phyloP scores from a whole-genome alignment of 768 basidiomycete genomes.

The Trametes elegans region DNA sequence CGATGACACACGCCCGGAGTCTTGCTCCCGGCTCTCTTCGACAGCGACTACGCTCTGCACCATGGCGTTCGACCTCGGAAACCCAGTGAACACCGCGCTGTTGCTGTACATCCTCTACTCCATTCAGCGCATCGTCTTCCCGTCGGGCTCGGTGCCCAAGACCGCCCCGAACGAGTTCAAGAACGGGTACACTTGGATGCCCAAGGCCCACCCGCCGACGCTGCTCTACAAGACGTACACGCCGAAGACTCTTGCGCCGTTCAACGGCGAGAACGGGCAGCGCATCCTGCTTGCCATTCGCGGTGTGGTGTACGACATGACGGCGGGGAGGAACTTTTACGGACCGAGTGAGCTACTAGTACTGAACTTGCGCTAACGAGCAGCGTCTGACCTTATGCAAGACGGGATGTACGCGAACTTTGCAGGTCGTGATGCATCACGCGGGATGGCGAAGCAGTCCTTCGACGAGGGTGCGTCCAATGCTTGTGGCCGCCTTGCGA shows the following conservation, averaged over 20 bases:
- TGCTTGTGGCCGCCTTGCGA: too few species aligned
- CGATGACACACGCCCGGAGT: neutral
- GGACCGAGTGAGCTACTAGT: constrained; percentile 91
- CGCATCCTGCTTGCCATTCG: constrained; percentile 86
- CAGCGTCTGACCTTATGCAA: constrained; percentile 29
- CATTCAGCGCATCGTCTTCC: constrained; percentile 71
- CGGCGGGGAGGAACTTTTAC: constrained; percentile 86
- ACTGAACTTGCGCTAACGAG: neutral
- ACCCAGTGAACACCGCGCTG: constrained; percentile 77
- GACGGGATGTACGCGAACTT: constrained; percentile 98
- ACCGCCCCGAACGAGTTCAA: constrained; percentile 69
- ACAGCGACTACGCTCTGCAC: neutral
- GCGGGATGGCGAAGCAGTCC: constrained; percentile 98
- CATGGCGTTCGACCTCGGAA: constrained; percentile 50
- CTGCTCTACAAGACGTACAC: constrained; percentile 79
- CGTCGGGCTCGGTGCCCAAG: constrained; percentile 51
- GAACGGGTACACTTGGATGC: constrained; percentile 89
- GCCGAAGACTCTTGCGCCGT: constrained; percentile 68
- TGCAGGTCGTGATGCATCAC: constrained; percentile 92
- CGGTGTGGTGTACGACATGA: constrained; percentile 90
- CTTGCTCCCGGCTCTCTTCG: neutral
- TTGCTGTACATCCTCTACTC: constrained; percentile 78
- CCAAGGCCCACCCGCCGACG: constrained; percentile 74
- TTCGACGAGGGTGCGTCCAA: constrained; percentile 77
- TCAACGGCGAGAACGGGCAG: constrained; percentile 59